Evolutionary conservation across 176 grass and related monocot species (phyloP).

Genomic region (Lolium perenne): DNA sequence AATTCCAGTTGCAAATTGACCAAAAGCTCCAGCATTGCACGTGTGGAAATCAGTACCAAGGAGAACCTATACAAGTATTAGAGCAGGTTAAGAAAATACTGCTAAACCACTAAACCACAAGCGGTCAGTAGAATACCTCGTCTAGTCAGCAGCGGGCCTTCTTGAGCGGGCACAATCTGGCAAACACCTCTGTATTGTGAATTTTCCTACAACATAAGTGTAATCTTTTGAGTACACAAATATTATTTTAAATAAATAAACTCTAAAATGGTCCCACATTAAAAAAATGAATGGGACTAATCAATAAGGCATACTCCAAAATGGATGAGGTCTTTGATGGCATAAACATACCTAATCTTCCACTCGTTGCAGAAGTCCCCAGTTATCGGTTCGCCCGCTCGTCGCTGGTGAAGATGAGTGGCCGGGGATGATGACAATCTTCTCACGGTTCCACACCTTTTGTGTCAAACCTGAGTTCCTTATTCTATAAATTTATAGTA

Average conservation of each 20-base stretch:
- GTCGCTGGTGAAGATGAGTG: slow-evolving; percentile 95
- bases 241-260: not conserved
- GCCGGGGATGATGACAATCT: slow-evolving; percentile 91
- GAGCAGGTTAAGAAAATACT: too few species aligned
- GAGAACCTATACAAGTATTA: too few species aligned
- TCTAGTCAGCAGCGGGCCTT: slow-evolving; percentile 90
- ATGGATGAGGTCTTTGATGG: slow-evolving; percentile 81
- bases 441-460: slow-evolving; percentile 92
- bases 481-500: too few species aligned
- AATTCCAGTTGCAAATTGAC: too few species aligned
- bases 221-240: not conserved
- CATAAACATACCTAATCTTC: slow-evolving; percentile 95
- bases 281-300: not conserved
- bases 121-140: too few species aligned
- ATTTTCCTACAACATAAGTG: slow-evolving; percentile 61
- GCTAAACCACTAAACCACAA: too few species aligned
- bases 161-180: slow-evolving; percentile 91
- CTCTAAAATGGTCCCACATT: not conserved
- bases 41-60: too few species aligned
- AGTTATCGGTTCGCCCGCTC: slow-evolving; percentile 87
- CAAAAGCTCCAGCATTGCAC: too few species aligned
- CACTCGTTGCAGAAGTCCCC: slow-evolving; percentile 84
- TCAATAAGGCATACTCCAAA: slow-evolving; percentile 59
- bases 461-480: too few species aligned
- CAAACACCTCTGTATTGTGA: slow-evolving; percentile 96